Conservation (phyloP, 306 rosid species). For the Acacia acuminata region DNA sequence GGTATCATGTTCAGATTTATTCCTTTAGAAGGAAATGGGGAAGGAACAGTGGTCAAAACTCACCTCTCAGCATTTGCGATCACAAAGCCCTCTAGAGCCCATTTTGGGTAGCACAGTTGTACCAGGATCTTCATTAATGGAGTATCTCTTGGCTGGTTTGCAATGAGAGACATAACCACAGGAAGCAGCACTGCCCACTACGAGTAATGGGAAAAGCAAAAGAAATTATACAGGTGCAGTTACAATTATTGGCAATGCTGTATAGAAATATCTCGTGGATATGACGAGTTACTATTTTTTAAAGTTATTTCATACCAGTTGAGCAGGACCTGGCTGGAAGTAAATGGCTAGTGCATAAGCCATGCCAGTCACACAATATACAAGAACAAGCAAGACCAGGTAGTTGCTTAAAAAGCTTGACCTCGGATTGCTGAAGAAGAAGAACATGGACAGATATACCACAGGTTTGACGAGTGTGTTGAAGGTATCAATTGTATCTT, state of each 20-base stretch:
- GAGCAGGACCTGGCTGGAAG: slow-evolving; percentile 90
- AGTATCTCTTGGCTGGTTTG: slow-evolving; percentile 53
- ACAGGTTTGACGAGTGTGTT: slow-evolving; percentile 78
- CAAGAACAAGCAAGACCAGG: slow-evolving; percentile 64
- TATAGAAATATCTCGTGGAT: not conserved
- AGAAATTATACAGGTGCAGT: not conserved
- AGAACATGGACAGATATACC: slow-evolving; percentile 92
- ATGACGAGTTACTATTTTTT: not conserved
- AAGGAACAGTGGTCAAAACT: not conserved
- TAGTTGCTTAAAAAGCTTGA: slow-evolving; percentile 73
- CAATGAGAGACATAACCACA: slow-evolving; percentile 77
- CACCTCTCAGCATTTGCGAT: slow-evolving; percentile 72
- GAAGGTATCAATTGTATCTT: slow-evolving; percentile 78
- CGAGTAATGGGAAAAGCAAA: slow-evolving; percentile 14
- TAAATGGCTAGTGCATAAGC: slow-evolving; percentile 78
- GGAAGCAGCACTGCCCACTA: slow-evolving; percentile 95
- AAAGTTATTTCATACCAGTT: slow-evolving; percentile 54
- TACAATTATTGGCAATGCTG: not conserved
- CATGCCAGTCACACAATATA: slow-evolving; percentile 84
- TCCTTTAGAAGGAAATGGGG: not conserved
- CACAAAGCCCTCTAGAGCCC: slow-evolving; percentile 93
- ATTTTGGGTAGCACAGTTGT: slow-evolving; percentile 74
- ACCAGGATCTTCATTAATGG: slow-evolving; percentile 48
- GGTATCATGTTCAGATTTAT: not conserved
- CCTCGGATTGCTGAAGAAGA: slow-evolving; percentile 94